A percentile compares a stretch with the other conserved stretches of the same genome.
Conservation (phyloP, 345 rosid genomes). For the Citrus hindsii region DNA sequence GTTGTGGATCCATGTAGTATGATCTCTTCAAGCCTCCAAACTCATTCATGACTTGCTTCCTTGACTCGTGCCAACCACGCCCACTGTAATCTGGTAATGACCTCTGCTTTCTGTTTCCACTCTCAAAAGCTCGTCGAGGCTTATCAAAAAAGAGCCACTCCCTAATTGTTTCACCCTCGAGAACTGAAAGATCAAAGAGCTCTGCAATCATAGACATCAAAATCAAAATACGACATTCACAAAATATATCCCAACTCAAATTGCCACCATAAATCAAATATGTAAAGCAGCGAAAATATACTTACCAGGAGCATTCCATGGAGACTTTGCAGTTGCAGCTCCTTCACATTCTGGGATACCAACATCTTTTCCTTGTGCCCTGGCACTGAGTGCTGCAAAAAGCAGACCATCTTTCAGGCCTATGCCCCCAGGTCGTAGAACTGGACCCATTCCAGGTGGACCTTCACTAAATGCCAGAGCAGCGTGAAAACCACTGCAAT, state of each 20-base stretch:
- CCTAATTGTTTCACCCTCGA: constrained; percentile 86
- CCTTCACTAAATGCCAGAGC: constrained; percentile 85
- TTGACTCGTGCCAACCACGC: constrained; percentile 99
- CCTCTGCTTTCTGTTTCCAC: constrained; percentile 97
- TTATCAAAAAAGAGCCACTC: constrained; percentile 99
- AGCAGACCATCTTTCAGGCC: constrained; percentile 87
- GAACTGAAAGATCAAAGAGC: constrained; percentile 85
- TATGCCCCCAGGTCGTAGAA: constrained; percentile 88
- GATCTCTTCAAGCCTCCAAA: constrained; percentile 92
- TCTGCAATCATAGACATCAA: constrained; percentile 47
- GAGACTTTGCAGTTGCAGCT: constrained; percentile 98
- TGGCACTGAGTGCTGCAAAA: constrained; percentile 83
- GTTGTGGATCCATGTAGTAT: constrained; percentile 99
- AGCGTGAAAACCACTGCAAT: constrained; percentile 92
- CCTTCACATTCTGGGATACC: constrained; percentile 99
- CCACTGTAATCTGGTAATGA: constrained; percentile 96
- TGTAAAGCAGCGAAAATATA: constrained; percentile 9
- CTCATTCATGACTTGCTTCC: constrained; percentile 95
- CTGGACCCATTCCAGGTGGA: constrained; percentile 88
- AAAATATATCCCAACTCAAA: constrained; percentile 6
- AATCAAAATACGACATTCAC: not conserved
- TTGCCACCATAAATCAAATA: not conserved
- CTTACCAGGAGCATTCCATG: constrained; percentile 99
- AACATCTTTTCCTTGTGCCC: constrained; percentile 79
- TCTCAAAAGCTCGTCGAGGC: constrained; percentile 94